A percentile compares a stretch with the other conserved stretches of the same genome.
Evolutionary conservation across 1,284 basidiomycete species (phyloP).

Genomic region (Lignosus rhinocerotis): DNA sequence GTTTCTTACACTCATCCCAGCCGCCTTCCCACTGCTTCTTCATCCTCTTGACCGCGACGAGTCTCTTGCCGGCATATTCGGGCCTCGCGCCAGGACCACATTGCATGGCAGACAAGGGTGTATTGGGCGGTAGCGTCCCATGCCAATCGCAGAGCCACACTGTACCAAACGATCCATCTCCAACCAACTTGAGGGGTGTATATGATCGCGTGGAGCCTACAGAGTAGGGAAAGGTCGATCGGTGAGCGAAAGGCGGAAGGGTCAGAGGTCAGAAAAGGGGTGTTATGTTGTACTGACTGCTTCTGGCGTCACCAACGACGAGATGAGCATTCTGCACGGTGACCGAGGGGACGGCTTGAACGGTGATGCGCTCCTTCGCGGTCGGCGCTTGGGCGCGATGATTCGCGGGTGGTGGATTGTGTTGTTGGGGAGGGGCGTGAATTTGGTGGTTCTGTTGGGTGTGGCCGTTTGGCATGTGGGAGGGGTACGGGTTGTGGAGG

Average conservation of each 20-base stretch:
- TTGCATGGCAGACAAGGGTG: constrained; percentile 88
- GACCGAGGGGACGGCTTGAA: constrained; percentile 73
- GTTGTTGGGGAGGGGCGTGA: constrained; percentile 30
- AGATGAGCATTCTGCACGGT: constrained; percentile 65
- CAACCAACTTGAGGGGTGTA: constrained; percentile 82
- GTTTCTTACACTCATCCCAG: constrained; percentile 94
- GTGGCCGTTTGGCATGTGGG: constrained; percentile 35
- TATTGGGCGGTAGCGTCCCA: constrained; percentile 88
- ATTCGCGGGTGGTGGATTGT: constrained; percentile 26
- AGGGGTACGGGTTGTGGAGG: constrained; percentile 29
- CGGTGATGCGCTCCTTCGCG: constrained; percentile 59
- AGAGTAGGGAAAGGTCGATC: constrained; percentile 11
- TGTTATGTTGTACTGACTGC: constrained; percentile 49
- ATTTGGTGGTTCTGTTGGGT: constrained; percentile 25
- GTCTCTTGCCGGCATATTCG: constrained; percentile 91
- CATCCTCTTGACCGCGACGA: constrained; percentile 99
- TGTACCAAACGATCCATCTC: constrained; percentile 96
- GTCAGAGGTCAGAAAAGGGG: constrained; percentile 10
- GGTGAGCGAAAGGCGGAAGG: constrained; percentile 15
- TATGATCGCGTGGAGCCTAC: constrained; percentile 43
- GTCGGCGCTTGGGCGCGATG: constrained; percentile 27
- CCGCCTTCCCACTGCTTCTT: constrained; percentile 96
- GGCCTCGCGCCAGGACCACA: constrained; percentile 85
- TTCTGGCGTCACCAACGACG: constrained; percentile 68
- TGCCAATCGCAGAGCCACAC: constrained; percentile 99